Evolutionary conservation across 2,329 filamentous ascomycete genomes (phyloP), one percentile per base, ranked within the genome.

Genomic region (Aspergillus sojae): DNA sequence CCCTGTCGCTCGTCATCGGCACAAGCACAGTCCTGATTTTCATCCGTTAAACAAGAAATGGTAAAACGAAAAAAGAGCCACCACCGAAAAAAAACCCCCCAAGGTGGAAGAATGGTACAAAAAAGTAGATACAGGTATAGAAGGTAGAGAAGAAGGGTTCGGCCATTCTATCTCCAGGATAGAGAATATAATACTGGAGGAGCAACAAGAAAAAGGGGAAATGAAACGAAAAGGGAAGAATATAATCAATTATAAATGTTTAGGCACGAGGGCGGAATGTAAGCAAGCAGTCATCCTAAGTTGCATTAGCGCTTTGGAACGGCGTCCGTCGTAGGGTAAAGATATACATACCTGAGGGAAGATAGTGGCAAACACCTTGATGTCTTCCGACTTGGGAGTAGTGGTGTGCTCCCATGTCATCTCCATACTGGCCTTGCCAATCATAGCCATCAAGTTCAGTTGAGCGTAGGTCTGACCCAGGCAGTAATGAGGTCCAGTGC

Each of bases 341-440:
- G 10, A 5, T 45, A 41, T 36, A 60, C 61, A 68, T 63, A 96
- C 94, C 91, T 91, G 91, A 62, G 95, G 95, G 86, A 99, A 99
- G 71, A 99, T 96, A 32, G 93, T 97, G 46, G 95, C 95, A 81
- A 98, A 99, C 70, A 98, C 94, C 83, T 96, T 94, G 80, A 99
- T 98, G 79, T 96, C 90, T 82, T 99, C 95, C 0, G 92, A 96
- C 63, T 84, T 75, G 0, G 91, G 88, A 12, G 95, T 98, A 21
- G 93, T 81, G 76, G 93, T 88, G 79, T 99, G 95, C 77, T 89
- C 86, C 94, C 94, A 98, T 79, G 98, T 89, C 70, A 98, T 84
- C 75, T 89, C 84, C 78, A 97, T 85, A 68, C 92, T 91, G 10
- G 93, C 94, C 85, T 95, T 97, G 75, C 93, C 94, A 73, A 97